A percentile compares a stretch with the other conserved stretches of the same genome.
Conservation (phyloP, 192 early-diverging fungal species). For the Anaeromyces robustus region DNA sequence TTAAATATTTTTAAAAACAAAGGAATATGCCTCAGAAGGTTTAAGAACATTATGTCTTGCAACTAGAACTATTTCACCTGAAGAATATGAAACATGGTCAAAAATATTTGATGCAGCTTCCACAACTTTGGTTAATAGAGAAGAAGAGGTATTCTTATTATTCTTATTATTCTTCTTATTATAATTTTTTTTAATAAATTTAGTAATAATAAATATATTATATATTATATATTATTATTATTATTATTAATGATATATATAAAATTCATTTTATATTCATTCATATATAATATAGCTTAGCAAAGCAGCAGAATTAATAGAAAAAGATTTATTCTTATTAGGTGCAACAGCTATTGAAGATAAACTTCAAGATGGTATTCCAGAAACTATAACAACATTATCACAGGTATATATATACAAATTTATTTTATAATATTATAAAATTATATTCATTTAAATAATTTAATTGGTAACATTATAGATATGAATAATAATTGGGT, state of each 20-base stretch:
- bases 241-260: no score
- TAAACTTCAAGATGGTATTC: constrained; percentile 93
- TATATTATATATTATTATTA: no score
- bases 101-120: constrained; percentile 64
- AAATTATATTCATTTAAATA: no score
- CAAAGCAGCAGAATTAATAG: constrained; percentile 87
- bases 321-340: constrained; percentile 76
- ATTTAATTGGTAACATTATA: no score
- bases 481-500: no score
- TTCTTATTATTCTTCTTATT: no score
- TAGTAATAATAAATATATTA: no score
- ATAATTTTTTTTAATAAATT: no score
- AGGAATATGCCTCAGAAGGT: constrained; percentile 20
- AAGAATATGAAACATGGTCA: constrained; percentile 75
- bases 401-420: constrained; percentile 83
- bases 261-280: no score
- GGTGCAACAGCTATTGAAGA: constrained; percentile 98
- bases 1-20: no score
- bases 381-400: constrained; percentile 92
- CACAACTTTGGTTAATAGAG: constrained; percentile 3
- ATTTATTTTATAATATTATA: no score
- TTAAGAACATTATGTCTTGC: constrained; percentile 91
- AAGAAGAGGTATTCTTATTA: constrained; percentile 33
- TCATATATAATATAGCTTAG: constrained; percentile 36
- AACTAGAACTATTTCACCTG: constrained; percentile 73